These are phyloP conservation scores for Bretziella fagacearum DNA, from an alignment of 2,329 filamentous ascomycete genomes.

Conservation along the genomic window DNA sequence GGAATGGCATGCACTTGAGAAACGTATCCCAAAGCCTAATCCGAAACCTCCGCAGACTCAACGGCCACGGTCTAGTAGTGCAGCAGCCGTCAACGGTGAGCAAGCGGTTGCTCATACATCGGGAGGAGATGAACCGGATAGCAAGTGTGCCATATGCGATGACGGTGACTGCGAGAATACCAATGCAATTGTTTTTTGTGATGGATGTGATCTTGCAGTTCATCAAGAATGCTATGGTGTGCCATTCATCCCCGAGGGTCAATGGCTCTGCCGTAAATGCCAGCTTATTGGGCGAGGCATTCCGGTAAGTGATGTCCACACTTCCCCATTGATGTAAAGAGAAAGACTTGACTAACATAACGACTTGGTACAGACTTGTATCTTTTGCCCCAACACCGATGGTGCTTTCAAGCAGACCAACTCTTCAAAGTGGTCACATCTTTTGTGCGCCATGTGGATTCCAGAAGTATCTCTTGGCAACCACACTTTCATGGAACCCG, in stretches of 20 bases:
- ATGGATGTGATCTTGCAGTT: slow-evolving; percentile 91
- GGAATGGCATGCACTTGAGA: slow-evolving; percentile 92
- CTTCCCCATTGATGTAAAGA: neutral
- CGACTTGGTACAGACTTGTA: slow-evolving; percentile 49
- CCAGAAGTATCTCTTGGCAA: slow-evolving; percentile 93
- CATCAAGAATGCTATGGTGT: slow-evolving; percentile 99
- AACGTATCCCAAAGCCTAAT: slow-evolving; percentile 90
- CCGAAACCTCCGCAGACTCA: slow-evolving; percentile 93
- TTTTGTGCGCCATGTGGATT: slow-evolving; percentile 96
- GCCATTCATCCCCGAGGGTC: slow-evolving; percentile 93
- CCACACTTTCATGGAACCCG: slow-evolving; percentile 93
- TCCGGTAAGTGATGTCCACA: slow-evolving; percentile 38
- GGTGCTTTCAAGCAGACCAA: slow-evolving; percentile 98
- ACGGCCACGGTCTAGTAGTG: slow-evolving; percentile 78
- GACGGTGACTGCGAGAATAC: slow-evolving; percentile 99
- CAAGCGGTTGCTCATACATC: slow-evolving; percentile 35
- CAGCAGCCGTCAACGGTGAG: slow-evolving; percentile 89
- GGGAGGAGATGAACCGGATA: slow-evolving; percentile 77
- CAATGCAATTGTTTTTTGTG: slow-evolving; percentile 97
- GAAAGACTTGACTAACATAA: neutral
- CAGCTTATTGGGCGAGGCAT: slow-evolving; percentile 85
- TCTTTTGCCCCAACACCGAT: slow-evolving; percentile 95
- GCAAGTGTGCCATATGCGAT: slow-evolving; percentile 93
- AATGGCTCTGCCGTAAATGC: slow-evolving; percentile 96
- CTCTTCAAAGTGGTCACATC: slow-evolving; percentile 87